Base-by-base conservation (phyloP, 2,329 filamentous ascomycete species). In the Cladosporium cucumerinum region DNA sequence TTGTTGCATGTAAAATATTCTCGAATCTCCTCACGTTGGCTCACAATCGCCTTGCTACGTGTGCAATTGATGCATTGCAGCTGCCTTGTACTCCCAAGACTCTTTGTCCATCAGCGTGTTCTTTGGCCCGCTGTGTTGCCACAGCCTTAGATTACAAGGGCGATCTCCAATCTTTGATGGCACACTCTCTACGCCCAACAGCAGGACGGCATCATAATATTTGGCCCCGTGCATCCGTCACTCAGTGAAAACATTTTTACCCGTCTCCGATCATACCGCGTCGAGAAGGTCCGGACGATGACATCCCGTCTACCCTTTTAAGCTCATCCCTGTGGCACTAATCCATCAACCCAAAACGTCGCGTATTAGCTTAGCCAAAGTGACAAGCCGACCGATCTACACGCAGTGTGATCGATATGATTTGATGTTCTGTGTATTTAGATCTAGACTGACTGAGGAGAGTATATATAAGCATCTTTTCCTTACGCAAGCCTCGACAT, bases 341-440 rank as follows among this genome's bases (percentile, higher is more conserved):
- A 43, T 18, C 39, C 14, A 25, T 62, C 34, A 55, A 62, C 28
- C 49, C 32, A 16, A 62, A 55, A 62, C 49, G 18, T 62, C 60
- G 60, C 60, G 23, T 62, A 36, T 54, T 43, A 62, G 60, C 60
- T 62, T 62, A 62, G 49, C 60, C 49, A 62, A 43, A 55, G 34
- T 26, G 25, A 30, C 49, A 62, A 55, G 60, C 25, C 49, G 21
- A 14, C 49, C 16, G 32, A 39, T 39, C 32, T 62, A 55, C 30
- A 32, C 18, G 10, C 51, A 32, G n/a, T 12, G 14, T 32, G 16
- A 28, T 16, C 8, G 16, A 16, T 30, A 30, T 30, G 10, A 54
- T 6, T 5, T 21, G 28, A 54, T 21, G 2, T 21, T 21, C 12
- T 21, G 16, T 18, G 8, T 21, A 21, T 21, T 6, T 14, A 30